phyloP scores from a whole-genome alignment of 169 alveolate genomes.

The Eimeria sp. region DNA sequence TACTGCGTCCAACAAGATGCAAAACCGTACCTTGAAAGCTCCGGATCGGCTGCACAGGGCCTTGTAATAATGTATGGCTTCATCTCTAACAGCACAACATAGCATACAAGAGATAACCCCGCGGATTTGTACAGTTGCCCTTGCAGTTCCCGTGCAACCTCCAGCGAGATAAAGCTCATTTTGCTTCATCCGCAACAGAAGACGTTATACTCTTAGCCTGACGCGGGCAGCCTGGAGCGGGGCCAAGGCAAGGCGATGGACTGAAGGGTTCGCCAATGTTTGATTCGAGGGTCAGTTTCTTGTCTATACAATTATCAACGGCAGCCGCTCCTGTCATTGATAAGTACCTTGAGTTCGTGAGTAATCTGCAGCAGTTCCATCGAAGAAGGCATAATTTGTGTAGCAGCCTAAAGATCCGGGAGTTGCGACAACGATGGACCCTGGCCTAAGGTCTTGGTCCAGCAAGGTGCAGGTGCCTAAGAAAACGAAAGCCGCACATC shows the following conservation, averaged over 20 bases:
- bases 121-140: background rate
- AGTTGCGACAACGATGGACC: slow-evolving; percentile 78
- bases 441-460: slow-evolving; percentile 82
- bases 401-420: slow-evolving; percentile 80
- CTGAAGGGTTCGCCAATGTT: background rate
- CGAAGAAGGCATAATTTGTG: slow-evolving; percentile 73
- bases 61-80: slow-evolving; percentile 72
- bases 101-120: background rate
- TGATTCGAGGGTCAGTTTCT: background rate
- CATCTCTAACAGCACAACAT: slow-evolving; percentile 29
- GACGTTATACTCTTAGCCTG: background rate
- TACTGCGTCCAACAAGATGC: background rate
- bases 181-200: background rate
- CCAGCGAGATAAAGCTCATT: background rate
- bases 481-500: background rate
- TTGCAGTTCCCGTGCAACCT: background rate
- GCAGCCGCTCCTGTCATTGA: background rate
- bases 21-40: slow-evolving; percentile 63
- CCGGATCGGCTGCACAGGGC: slow-evolving; percentile 80
- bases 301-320: background rate
- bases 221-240: background rate
- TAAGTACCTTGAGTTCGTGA: slow-evolving; percentile 49
- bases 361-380: slow-evolving; percentile 71
- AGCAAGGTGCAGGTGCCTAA: slow-evolving; percentile 82
- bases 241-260: background rate